Conservation (phyloP, 805 yeast genomes). For the Candida easanensis region DNA sequence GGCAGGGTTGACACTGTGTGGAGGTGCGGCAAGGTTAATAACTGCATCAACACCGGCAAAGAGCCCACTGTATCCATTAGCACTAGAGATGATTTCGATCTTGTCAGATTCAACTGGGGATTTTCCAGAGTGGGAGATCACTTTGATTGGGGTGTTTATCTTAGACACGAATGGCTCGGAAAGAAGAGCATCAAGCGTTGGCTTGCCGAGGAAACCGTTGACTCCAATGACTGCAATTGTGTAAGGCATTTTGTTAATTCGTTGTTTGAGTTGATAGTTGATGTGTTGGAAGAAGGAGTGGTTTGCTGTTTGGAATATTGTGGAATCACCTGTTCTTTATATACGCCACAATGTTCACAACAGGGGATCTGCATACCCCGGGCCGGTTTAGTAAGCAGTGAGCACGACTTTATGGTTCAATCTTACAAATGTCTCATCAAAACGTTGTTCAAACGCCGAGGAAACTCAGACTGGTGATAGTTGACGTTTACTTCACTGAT, state of each 20-base stretch:
- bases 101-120: slow-evolving; percentile 19
- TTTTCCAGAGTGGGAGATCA: slow-evolving; percentile 35
- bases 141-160: slow-evolving; percentile 46
- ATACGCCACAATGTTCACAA: too few species aligned
- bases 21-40: slow-evolving; percentile 39
- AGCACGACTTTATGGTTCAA: too few species aligned
- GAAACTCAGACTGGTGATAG: too few species aligned
- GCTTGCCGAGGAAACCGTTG: slow-evolving; percentile 50
- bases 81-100: slow-evolving; percentile 17
- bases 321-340: too few species aligned
- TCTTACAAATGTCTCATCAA: too few species aligned
- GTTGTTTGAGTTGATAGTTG: not conserved
- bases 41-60: slow-evolving; percentile 50
- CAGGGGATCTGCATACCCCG: too few species aligned
- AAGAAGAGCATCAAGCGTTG: slow-evolving; percentile 43
- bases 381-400: too few species aligned
- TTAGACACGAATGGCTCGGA: slow-evolving; percentile 41
- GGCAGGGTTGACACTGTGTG: slow-evolving; percentile 31
- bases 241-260: slow-evolving; percentile 14
- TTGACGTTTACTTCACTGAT: too few species aligned
- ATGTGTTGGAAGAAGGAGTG: too few species aligned
- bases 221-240: slow-evolving; percentile 51
- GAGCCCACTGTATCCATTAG: slow-evolving; percentile 31
- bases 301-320: too few species aligned
- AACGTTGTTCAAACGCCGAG: too few species aligned